Percentiles rank a stretch among this genome's conserved stretches.
Evolutionary conservation across 305 asterid species (phyloP).

Genomic region (Euphrasia arctica): DNA sequence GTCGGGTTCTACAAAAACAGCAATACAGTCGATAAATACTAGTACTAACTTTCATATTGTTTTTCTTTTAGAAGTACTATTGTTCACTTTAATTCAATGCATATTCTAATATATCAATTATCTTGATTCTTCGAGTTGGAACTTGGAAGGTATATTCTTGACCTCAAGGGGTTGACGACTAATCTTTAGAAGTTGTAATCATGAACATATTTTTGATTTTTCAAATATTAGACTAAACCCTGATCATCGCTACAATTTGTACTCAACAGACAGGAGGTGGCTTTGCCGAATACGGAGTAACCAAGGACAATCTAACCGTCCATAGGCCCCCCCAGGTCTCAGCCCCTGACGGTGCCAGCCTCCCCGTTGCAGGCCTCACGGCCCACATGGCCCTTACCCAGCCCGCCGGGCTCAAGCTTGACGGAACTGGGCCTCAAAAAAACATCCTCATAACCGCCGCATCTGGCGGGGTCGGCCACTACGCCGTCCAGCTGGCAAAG

Average conservation of each 20-base stretch:
- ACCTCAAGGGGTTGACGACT: no score
- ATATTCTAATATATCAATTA: no score
- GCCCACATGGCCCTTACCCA: conserved; percentile 58
- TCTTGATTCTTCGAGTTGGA: no score
- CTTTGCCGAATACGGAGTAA: conserved; percentile 54
- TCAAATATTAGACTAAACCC: not conserved
- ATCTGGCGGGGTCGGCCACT: conserved; percentile 69
- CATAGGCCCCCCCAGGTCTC: conserved; percentile 48
- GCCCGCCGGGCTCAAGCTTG: conserved; percentile 46
- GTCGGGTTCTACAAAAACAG: no score
- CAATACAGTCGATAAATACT: no score
- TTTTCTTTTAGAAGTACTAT: no score
- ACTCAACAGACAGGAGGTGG: conserved; percentile 60
- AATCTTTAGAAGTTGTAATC: no score
- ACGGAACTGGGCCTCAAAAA: conserved; percentile 45
- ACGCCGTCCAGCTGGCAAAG: conserved; percentile 79
- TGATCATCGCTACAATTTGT: not conserved
- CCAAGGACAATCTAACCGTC: conserved; percentile 43
- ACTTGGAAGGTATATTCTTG: no score
- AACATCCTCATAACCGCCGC: conserved; percentile 63
- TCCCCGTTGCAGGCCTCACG: conserved; percentile 52
- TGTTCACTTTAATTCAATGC: no score
- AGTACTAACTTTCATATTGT: no score
- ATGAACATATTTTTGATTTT: no score
- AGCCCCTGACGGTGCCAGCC: conserved; percentile 56